phyloP scores from a whole-genome alignment of 129 eudicot genomes.

The Lonicera japonica region DNA sequence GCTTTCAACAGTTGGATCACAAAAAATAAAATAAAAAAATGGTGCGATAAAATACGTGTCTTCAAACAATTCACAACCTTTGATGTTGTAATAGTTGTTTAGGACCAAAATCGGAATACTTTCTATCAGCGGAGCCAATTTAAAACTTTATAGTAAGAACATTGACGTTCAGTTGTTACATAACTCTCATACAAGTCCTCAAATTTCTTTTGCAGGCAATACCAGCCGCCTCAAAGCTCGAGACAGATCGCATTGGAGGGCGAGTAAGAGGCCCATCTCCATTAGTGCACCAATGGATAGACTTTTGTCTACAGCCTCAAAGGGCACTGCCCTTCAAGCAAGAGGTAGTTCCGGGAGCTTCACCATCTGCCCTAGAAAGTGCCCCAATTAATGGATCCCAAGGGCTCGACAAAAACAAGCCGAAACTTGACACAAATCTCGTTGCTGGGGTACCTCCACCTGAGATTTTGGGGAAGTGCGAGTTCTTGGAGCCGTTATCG shows the following conservation, averaged over 20 bases:
- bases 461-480: slow-evolving; percentile 60
- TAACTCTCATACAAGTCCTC: too few species aligned
- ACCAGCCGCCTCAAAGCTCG: slow-evolving; percentile 51
- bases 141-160: too few species aligned
- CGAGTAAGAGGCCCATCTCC: slow-evolving; percentile 90
- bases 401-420: slow-evolving; percentile 36
- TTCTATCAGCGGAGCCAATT: too few species aligned
- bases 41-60: too few species aligned
- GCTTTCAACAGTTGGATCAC: too few species aligned
- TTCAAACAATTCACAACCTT: too few species aligned
- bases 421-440: slow-evolving; percentile 77
- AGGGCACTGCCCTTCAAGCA: slow-evolving; percentile 69
- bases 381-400: slow-evolving; percentile 15
- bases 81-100: too few species aligned
- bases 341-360: slow-evolving; percentile 73
- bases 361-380: slow-evolving; percentile 52
- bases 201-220: slow-evolving; percentile 51
- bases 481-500: slow-evolving; percentile 81
- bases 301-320: slow-evolving; percentile 72
- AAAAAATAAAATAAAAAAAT: too few species aligned
- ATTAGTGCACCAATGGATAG: slow-evolving; percentile 80
- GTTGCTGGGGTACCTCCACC: slow-evolving; percentile 68
- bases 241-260: slow-evolving; percentile 59
- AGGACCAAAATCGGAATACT: too few species aligned
- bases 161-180: too few species aligned